Evolutionary conservation across 2,329 filamentous ascomycete species (phyloP).

Genomic region (Phyllosticta ampelicida): DNA sequence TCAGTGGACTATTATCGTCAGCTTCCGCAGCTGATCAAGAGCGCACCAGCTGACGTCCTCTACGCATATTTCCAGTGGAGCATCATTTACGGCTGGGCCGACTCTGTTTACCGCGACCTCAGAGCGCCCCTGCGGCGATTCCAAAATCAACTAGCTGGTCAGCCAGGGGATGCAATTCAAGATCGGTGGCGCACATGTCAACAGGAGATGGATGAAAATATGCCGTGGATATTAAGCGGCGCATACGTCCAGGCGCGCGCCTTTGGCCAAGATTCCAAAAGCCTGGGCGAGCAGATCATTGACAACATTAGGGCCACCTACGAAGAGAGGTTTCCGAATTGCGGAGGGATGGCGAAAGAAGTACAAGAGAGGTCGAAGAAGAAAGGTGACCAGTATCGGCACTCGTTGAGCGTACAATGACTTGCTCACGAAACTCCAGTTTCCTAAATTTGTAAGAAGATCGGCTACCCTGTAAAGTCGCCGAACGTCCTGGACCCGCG

Average conservation of each 20-base stretch:
- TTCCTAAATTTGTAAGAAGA: constrained; percentile 55
- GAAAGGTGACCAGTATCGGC: constrained; percentile 30
- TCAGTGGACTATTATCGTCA: constrained; percentile 51
- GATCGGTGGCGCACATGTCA: constrained; percentile 61
- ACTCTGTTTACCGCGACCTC: constrained; percentile 47
- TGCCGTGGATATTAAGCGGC: constrained; percentile 59
- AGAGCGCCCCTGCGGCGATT: constrained; percentile 45
- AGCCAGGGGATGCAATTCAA: background rate
- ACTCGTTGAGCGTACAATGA: background rate
- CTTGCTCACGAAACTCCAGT: constrained; percentile 25
- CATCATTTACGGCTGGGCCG: constrained; percentile 43
- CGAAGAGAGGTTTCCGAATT: constrained; percentile 46
- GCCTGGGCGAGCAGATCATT: constrained; percentile 59
- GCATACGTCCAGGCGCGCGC: constrained; percentile 56
- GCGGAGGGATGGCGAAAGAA: constrained; percentile 54
- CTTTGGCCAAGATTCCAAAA: constrained; percentile 55
- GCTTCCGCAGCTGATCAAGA: constrained; percentile 44
- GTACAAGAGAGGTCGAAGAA: constrained; percentile 49
- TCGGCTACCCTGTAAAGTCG: constrained; percentile 53
- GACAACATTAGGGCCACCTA: constrained; percentile 59
- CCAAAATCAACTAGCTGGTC: background rate
- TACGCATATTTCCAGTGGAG: constrained; percentile 57
- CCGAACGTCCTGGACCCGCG: constrained; percentile 51
- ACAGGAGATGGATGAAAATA: constrained; percentile 42
- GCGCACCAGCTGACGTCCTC: constrained; percentile 45